Evolutionary conservation across 2,329 filamentous ascomycete genomes (phyloP).

Genomic region (Ceratocystis albifundus): DNA sequence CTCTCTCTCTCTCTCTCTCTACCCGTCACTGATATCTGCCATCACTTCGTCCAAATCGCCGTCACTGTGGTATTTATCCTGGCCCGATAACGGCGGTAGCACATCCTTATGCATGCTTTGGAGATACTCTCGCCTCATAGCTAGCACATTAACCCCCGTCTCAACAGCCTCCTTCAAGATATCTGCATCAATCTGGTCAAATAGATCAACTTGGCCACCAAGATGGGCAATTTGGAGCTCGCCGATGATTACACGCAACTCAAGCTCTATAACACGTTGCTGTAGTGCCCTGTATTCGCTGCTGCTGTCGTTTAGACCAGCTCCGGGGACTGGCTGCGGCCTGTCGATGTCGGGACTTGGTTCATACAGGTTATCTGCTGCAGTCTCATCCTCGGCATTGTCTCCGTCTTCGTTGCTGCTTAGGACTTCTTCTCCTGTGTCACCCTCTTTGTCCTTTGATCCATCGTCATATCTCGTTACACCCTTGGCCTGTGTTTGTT

Average conservation of each 20-base stretch:
- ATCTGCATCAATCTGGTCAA: constrained; percentile 12
- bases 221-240: constrained; percentile 11
- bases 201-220: not conserved
- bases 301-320: not conserved
- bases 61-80: no score
- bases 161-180: not conserved
- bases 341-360: not conserved
- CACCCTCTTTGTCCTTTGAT: not conserved
- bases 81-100: not conserved
- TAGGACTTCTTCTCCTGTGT: not conserved
- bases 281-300: not conserved
- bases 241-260: constrained; percentile 5
- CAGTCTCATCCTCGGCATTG: not conserved
- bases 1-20: no score
- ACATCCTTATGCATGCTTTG: not conserved
- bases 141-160: not conserved
- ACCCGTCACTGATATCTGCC: not conserved
- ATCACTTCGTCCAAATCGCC: not conserved
- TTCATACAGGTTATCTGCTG: not conserved
- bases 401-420: not conserved
- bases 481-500: not conserved
- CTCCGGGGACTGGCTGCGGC: not conserved
- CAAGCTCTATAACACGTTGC: constrained; percentile 9
- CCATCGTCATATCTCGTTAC: not conserved
- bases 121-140: not conserved